phyloP scores from a whole-genome alignment of 352 stramenopile species.

The Peronospora destructor region DNA sequence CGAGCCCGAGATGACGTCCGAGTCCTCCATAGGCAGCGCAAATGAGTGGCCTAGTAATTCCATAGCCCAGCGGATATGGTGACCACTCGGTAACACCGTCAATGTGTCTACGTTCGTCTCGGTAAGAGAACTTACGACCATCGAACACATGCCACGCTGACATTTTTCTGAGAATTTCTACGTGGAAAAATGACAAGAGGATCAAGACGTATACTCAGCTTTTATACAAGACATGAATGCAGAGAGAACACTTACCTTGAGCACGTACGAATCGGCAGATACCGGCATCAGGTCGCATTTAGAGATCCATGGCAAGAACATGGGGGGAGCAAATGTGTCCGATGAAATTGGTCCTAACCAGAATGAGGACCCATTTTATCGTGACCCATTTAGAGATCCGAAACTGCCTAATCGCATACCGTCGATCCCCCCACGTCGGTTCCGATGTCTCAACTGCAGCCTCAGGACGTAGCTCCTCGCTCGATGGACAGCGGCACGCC shows the following conservation, averaged over 20 bases:
- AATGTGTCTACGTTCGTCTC: constrained; percentile 42
- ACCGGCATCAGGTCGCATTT: constrained; percentile 82
- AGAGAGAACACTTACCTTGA: constrained; percentile 41
- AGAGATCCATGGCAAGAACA: constrained; percentile 85
- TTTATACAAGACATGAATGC: not conserved
- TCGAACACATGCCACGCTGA: constrained; percentile 76
- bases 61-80: constrained; percentile 84
- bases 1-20: constrained; percentile 71
- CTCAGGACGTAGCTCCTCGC: constrained; percentile 4
- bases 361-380: not conserved
- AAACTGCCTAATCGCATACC: not conserved
- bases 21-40: constrained; percentile 78
- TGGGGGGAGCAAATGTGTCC: constrained; percentile 9
- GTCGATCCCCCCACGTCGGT: not conserved
- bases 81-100: constrained; percentile 51
- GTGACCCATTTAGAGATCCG: too few relatives aligned
- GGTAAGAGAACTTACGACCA: constrained; percentile 67
- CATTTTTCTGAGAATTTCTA: constrained; percentile 87
- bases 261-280: constrained; percentile 62
- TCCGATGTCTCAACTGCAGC: constrained; percentile 23
- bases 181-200: not conserved
- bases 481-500: constrained; percentile 10
- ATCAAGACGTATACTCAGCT: not conserved
- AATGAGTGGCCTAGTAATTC: constrained; percentile 82
- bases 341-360: too few relatives aligned